A percentile compares a stretch with the other conserved stretches of the same genome.
Conservation (phyloP, 805 yeast species). For the Hanseniaspora vineae region DNA sequence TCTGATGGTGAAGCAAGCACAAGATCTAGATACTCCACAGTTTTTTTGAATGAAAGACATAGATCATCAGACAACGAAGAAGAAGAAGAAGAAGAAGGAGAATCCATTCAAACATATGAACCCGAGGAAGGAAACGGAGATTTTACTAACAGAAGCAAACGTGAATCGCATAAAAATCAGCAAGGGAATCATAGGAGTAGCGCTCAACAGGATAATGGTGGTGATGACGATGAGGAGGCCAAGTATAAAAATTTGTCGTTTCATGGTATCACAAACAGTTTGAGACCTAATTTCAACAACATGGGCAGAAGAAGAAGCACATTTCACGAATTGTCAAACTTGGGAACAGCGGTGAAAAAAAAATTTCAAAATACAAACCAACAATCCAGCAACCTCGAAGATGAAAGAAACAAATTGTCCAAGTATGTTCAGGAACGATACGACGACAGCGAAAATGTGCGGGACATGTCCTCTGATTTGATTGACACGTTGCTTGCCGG, state of each 20-base stretch:
- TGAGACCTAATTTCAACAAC: slow-evolving; percentile 2
- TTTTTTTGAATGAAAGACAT: too few species aligned
- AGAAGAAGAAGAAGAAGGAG: too few species aligned
- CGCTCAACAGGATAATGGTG: not conserved
- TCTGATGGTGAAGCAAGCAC: too few species aligned
- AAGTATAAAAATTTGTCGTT: slow-evolving; percentile 17
- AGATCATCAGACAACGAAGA: too few species aligned
- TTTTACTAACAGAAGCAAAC: too few species aligned
- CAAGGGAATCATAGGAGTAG: not conserved
- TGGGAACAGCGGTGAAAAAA: not conserved
- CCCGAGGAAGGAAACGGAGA: too few species aligned
- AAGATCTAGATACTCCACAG: too few species aligned
- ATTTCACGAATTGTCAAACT: not conserved
- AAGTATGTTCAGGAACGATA: not conserved
- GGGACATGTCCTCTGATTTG: slow-evolving; percentile 28
- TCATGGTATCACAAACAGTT: slow-evolving; percentile 21
- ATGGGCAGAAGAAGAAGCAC: not conserved
- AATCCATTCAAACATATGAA: too few species aligned
- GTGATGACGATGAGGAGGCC: slow-evolving; percentile 17
- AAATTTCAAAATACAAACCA: not conserved
- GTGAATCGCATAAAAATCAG: not conserved
- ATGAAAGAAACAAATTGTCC: not conserved
- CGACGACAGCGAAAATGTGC: slow-evolving; percentile 12
- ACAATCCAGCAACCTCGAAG: not conserved
- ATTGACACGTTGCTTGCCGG: slow-evolving; percentile 48